Evolutionary conservation across 2,329 filamentous ascomycete species (phyloP).

Genomic region (Thielaviopsis euricoi): DNA sequence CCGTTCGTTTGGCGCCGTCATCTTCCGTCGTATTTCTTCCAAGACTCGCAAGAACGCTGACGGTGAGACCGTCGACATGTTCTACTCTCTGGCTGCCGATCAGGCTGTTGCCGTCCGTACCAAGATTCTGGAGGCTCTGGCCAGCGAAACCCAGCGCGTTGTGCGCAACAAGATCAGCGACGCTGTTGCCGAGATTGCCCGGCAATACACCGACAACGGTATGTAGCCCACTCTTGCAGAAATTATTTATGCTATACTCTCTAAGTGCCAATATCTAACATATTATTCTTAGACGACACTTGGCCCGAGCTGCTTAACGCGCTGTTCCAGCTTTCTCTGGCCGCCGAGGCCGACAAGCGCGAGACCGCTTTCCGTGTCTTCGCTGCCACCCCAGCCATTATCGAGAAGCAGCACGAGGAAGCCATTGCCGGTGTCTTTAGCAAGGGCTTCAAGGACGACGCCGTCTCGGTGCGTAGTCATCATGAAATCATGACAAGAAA

Average conservation of each 20-base stretch:
- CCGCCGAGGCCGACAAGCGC: conserved; percentile 63
- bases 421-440: conserved; percentile 79
- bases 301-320: conserved; percentile 82
- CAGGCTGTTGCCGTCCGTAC: conserved; percentile 65
- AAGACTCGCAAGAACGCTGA: conserved; percentile 66
- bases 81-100: conserved; percentile 59
- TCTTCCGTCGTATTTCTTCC: conserved; percentile 85
- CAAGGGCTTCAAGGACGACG: conserved; percentile 79
- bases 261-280: background rate
- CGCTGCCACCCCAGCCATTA: conserved; percentile 83
- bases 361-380: conserved; percentile 94
- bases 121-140: conserved; percentile 66
- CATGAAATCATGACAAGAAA: background rate
- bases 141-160: conserved; percentile 51
- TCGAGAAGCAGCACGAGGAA: conserved; percentile 88
- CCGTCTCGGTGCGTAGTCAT: conserved; percentile 46
- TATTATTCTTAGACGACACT: conserved; percentile 42
- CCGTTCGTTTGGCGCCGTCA: conserved; percentile 79
- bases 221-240: conserved; percentile 19
- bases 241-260: conserved; percentile 11
- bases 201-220: conserved; percentile 90
- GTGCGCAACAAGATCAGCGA: conserved; percentile 94
- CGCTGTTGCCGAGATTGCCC: conserved; percentile 87
- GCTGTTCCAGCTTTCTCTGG: conserved; percentile 83
- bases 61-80: conserved; percentile 64